Conservation (phyloP, 441 rosid species). For the Adansonia grandidieri region DNA sequence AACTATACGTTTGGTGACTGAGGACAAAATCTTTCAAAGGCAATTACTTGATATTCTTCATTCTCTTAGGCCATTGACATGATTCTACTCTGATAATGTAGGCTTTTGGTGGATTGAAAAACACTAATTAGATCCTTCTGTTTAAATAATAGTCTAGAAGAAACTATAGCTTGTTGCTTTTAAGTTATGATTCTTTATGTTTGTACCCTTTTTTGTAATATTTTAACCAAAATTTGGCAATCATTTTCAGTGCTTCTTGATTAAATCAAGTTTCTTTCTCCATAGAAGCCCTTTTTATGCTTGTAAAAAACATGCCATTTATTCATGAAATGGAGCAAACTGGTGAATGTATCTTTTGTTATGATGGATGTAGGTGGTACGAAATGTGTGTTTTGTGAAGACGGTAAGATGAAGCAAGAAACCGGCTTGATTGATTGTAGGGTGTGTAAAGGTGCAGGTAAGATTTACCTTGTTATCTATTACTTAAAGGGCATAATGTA, state of each 20-base stretch:
- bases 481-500: neutral
- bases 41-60: neutral
- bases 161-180: neutral
- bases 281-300: neutral
- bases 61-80: neutral
- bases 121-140: neutral
- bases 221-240: neutral
- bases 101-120: neutral
- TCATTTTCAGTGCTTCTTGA: neutral
- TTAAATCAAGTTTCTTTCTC: neutral
- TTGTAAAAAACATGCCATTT: neutral
- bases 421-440: conserved; percentile 67
- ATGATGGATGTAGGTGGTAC: conserved; percentile 65
- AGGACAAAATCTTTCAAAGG: neutral
- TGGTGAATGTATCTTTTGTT: neutral
- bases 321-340: neutral
- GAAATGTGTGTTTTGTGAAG: conserved; percentile 76
- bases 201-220: neutral
- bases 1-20: neutral
- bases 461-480: conserved; percentile 6
- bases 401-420: conserved; percentile 87
- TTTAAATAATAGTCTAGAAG: neutral
- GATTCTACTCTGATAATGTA: neutral
- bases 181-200: conserved; percentile 10
- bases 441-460: conserved; percentile 94